These are phyloP conservation scores for Lycium barbarum DNA, from an alignment of 257 asterid species.

Conservation along the genomic window DNA sequence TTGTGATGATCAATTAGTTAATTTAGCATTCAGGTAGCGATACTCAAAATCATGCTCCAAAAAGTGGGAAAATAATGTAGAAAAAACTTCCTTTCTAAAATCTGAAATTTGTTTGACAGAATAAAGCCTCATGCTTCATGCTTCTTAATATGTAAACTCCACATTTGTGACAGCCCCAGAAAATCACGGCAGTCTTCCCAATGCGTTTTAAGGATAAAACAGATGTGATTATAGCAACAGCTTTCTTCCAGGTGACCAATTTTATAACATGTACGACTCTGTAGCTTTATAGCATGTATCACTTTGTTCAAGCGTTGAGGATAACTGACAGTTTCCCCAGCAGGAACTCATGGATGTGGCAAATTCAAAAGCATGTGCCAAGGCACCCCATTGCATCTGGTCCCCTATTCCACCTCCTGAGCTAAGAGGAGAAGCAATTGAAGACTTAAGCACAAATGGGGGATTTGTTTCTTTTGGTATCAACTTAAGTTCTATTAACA, in stretches of 20 bases:
- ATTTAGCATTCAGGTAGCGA: not conserved
- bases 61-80: not conserved
- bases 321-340: not conserved
- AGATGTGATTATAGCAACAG: constrained; percentile 74
- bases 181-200: constrained; percentile 76
- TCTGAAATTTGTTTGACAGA: not conserved
- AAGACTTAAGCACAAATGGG: constrained; percentile 84
- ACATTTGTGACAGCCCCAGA: constrained; percentile 58
- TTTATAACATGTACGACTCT: not conserved
- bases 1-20: not conserved
- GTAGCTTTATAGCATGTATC: not conserved
- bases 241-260: constrained; percentile 77
- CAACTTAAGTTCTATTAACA: not conserved
- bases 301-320: not conserved
- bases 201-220: constrained; percentile 81
- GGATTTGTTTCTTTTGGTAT: constrained; percentile 92
- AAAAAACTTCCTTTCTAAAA: not conserved
- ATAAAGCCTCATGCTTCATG: not conserved
- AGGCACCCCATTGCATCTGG: constrained; percentile 90
- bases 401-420: constrained; percentile 87
- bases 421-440: constrained; percentile 83
- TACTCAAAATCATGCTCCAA: not conserved
- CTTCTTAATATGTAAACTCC: constrained; percentile 27
- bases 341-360: constrained; percentile 88
- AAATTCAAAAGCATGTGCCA: constrained; percentile 54